A percentile compares a stretch with the other conserved stretches of the same genome.
phyloP scores from a whole-genome alignment of 768 basidiomycete species.

The Lactarius tabidus region DNA sequence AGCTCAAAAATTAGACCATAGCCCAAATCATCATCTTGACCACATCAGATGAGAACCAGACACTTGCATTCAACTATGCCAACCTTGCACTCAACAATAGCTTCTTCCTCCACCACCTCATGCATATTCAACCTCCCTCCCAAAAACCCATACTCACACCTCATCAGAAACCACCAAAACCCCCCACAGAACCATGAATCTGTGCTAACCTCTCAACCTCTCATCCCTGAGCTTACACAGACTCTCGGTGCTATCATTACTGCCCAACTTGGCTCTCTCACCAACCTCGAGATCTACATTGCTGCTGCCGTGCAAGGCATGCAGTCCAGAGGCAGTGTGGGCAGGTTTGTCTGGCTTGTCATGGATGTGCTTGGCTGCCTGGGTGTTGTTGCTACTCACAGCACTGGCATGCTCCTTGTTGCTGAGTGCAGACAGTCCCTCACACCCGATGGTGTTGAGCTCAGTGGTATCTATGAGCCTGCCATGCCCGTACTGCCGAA shows the following conservation, averaged over 20 bases:
- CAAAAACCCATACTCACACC: not conserved
- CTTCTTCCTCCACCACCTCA: constrained; percentile 87
- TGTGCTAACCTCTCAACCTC: constrained; percentile 34
- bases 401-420: constrained; percentile 82
- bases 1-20: constrained; percentile 52
- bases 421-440: constrained; percentile 24
- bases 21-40: constrained; percentile 71
- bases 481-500: constrained; percentile 2
- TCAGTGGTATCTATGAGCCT: constrained; percentile 16
- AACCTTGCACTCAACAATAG: constrained; percentile 91
- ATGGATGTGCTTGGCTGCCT: constrained; percentile 57
- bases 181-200: constrained; percentile 31
- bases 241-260: constrained; percentile 37
- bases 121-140: constrained; percentile 40
- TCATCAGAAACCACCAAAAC: constrained; percentile 35
- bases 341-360: constrained; percentile 89
- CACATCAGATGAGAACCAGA: too few species aligned
- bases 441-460: constrained; percentile 5
- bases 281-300: constrained; percentile 68
- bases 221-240: constrained; percentile 32
- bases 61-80: constrained; percentile 85
- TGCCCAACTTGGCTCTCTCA: constrained; percentile 55
- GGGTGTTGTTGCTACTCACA: constrained; percentile 82
- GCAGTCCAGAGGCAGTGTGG: constrained; percentile 65
- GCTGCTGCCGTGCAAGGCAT: constrained; percentile 66